Evolutionary conservation across 2,329 filamentous ascomycete genomes (phyloP).

Genomic region (Pseudogymnoascus sp.): DNA sequence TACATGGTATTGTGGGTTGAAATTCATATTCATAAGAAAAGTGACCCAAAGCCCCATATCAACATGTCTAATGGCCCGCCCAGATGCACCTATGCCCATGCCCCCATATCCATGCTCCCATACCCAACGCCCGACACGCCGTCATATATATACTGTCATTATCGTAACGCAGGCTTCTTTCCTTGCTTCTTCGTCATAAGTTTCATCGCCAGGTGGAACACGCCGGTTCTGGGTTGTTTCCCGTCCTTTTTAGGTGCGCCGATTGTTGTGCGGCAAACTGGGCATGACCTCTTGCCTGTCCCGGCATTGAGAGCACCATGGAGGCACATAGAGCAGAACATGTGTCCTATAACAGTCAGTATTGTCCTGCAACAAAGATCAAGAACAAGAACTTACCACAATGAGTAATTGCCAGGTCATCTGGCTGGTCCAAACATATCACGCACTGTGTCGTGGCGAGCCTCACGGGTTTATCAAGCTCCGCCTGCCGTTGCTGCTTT

Average conservation of each 20-base stretch:
- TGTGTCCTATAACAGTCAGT: slow-evolving; percentile 42
- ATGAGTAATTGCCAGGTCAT: slow-evolving; percentile 54
- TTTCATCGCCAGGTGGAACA: slow-evolving; percentile 55
- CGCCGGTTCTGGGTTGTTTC: slow-evolving; percentile 36
- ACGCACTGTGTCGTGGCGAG: slow-evolving; percentile 55
- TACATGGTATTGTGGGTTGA: slow-evolving; percentile 1
- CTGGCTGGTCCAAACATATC: slow-evolving; percentile 59
- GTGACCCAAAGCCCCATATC: background rate
- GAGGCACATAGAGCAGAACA: slow-evolving; percentile 58
- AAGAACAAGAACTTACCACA: slow-evolving; percentile 46
- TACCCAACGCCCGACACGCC: background rate
- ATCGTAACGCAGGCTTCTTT: slow-evolving; percentile 31
- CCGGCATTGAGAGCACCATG: slow-evolving; percentile 54
- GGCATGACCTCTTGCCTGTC: slow-evolving; percentile 47
- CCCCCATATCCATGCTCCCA: background rate
- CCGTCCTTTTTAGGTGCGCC: slow-evolving; percentile 34
- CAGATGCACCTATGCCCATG: background rate
- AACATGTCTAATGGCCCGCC: background rate
- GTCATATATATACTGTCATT: slow-evolving; percentile 6
- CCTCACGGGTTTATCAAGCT: slow-evolving; percentile 42
- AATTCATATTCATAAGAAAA: background rate
- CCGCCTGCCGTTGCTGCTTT: slow-evolving; percentile 36
- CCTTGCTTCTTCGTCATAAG: slow-evolving; percentile 52
- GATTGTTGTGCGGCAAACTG: slow-evolving; percentile 52
- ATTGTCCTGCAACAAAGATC: background rate